Base-by-base conservation (phyloP, 1,284 basidiomycete genomes). In the Ustilago sp. region DNA sequence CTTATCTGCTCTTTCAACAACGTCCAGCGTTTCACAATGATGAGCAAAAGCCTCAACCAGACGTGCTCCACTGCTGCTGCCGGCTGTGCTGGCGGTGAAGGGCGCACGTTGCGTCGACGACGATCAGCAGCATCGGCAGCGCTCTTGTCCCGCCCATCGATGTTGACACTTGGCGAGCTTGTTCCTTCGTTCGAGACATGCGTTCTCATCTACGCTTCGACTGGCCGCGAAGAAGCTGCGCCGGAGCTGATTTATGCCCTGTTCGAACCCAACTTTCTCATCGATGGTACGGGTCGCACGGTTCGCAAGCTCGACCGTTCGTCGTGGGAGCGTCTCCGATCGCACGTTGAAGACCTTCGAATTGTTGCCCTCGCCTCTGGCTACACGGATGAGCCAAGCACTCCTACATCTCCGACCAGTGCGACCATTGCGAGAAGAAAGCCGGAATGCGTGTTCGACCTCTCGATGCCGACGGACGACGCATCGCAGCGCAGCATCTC, bases 261-360 rank as follows among this genome's bases (percentile, higher is more conserved):
- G 4, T 73, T 80, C 41, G 77, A 80, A 36, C 77, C 77, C 31
- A 72, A 74, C 61, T 77, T 77, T n/a, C 59, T 77, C 13, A 60
- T 80, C 54, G 64, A 74, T 39, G 68, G 63, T 1, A 19, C 31
- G 4, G 50, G 59, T 17, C 6, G 8, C 0, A 58, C 35, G 19
- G 41, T 77, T 23, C 60, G 55, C 7, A 59, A 65, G 23, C 69
- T 79, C 19, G 77, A 77, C 43, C 66, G 77, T 3, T n/a, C 64
- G 0, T 45, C 69, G 1, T 79, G 77, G 77, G 77, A 79, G 17
- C 52, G 61, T n/a, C 52, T 76, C 0, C 63, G 77, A 4, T 71
- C 73, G 32, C 59, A 68, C 36, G 77, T 79, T 19, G 77, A 79
- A 39, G 77, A 73, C 0, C 65, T 79, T 3, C 63, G 77, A 8